Base-by-base conservation (phyloP, 2,329 filamentous ascomycete species). In the Stagonosporopsis cucurbitacearum region DNA sequence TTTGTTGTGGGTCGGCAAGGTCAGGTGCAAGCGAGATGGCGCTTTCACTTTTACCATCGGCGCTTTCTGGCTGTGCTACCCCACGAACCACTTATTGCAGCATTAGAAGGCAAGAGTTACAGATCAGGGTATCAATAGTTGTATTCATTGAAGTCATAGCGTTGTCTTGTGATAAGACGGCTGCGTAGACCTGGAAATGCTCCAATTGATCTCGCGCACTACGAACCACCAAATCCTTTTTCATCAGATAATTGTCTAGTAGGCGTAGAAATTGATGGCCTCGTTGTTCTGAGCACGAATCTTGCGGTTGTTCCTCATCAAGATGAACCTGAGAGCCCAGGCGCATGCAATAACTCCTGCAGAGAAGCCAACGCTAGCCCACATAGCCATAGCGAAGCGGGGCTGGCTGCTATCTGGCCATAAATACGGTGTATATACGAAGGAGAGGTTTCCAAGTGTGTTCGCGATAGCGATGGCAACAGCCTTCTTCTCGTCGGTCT, bases 401-500 rank as follows among this genome's bases (percentile, higher is more conserved):
- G 61, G 61, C n/a, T 40, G 36, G 35, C 51, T 48, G 9, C 13
- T 47, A 3, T 59, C 50, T 4, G 57, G 60, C 61, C 61, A 64
- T 1, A 64, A 50, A 15, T 64, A 64, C 9, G 59, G 57, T 2
- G 59, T 66, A 30, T 60, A 78, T 22, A 78, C 76, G 35, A 72
- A 67, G 11, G 70, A 64, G 40, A 71, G 26, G 26, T 78, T 78
- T 2, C 73, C 76, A 15, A 75, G 61, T 0, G 75, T 72, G 54
- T 79, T 79, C 4, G 75, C 75, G 19, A 78, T 72, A 1, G 75
- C 74, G 15, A 78, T 66, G 9, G 68, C 63, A 4, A 74, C 75
- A 20, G 77, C 75, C 40, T 75, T 75, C 65, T 78, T 80, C 55
- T 77, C 76, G 22, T 72, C 67, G 1, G 77, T 77, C 43, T 77